A percentile compares a stretch with the other conserved stretches of the same genome.
These are phyloP conservation scores for Ustilago esculenta DNA, from an alignment of 1,284 basidiomycete species.

Conservation along the genomic window DNA sequence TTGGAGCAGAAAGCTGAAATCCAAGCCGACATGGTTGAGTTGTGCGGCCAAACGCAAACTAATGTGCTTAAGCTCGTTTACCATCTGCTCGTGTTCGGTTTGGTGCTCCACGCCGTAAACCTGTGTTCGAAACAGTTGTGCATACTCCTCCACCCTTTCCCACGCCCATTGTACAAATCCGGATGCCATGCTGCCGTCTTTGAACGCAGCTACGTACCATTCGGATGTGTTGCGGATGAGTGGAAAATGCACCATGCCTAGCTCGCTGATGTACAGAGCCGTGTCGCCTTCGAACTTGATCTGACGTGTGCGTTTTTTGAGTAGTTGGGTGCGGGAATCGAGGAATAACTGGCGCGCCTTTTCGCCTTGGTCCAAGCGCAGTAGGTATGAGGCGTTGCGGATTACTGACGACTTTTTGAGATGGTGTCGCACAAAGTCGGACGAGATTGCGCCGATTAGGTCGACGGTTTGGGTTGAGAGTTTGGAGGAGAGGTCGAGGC, in stretches of 20 bases:
- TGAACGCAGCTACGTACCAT: conserved; percentile 96
- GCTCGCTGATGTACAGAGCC: conserved; percentile 78
- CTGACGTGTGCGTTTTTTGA: conserved; percentile 79
- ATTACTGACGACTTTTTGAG: conserved; percentile 83
- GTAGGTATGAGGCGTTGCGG: conserved; percentile 77
- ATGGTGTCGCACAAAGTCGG: conserved; percentile 77
- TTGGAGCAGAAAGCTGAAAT: conserved; percentile 31
- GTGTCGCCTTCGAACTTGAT: conserved; percentile 92
- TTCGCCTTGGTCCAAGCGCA: conserved; percentile 79
- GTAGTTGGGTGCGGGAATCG: conserved; percentile 78
- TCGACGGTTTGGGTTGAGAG: conserved; percentile 36
- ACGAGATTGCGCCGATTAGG: conserved; percentile 78
- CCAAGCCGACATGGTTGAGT: conserved; percentile 40
- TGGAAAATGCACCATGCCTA: conserved; percentile 85
- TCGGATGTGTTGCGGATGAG: conserved; percentile 94
- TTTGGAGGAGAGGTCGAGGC: conserved; percentile 30
- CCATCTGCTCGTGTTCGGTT: conserved; percentile 17
- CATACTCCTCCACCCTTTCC: conserved; percentile 83
- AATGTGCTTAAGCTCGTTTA: conserved; percentile 57
- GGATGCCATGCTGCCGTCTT: conserved; percentile 90
- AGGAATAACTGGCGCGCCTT: conserved; percentile 86
- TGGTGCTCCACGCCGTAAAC: conserved; percentile 74
- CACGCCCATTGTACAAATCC: conserved; percentile 92
- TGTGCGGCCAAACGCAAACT: conserved; percentile 43
- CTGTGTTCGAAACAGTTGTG: conserved; percentile 86